These are phyloP conservation scores for Crassisporium funariophilum DNA, from an alignment of 768 basidiomycete species.

Conservation along the genomic window DNA sequence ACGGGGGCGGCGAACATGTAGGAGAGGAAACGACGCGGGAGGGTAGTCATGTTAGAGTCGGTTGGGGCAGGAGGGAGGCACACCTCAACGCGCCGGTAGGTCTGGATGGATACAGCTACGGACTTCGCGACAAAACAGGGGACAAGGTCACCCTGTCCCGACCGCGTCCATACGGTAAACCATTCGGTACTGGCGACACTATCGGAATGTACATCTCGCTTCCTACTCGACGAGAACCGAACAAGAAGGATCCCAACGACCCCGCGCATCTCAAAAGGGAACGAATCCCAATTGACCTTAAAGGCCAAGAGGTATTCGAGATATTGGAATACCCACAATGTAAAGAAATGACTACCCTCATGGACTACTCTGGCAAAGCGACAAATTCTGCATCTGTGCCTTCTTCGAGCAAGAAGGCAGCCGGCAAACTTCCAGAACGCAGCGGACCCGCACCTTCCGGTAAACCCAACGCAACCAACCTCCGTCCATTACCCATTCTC, in stretches of 20 bases:
- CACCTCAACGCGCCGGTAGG: constrained; percentile 93
- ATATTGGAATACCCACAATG: constrained; percentile 83
- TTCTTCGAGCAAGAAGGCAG: constrained; percentile 64
- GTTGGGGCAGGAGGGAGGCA: constrained; percentile 91
- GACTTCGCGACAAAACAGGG: constrained; percentile 87
- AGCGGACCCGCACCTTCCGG: constrained; percentile 38
- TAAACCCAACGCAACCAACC: constrained; percentile 42
- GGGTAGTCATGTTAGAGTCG: constrained; percentile 85
- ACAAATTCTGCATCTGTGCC: constrained; percentile 57
- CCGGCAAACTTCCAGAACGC: constrained; percentile 70
- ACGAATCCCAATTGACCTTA: constrained; percentile 92
- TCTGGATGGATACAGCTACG: constrained; percentile 92
- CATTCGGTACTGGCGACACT: constrained; percentile 83
- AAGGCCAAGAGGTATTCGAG: constrained; percentile 97
- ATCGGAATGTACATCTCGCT: constrained; percentile 93
- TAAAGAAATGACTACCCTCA: constrained; percentile 91
- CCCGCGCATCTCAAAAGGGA: constrained; percentile 85
- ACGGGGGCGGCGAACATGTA: constrained; percentile 65
- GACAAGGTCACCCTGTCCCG: constrained; percentile 88
- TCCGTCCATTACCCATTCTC: constrained; percentile 72
- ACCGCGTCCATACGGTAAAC: constrained; percentile 72
- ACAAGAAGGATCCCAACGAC: constrained; percentile 68
- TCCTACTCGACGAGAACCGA: constrained; percentile 63
- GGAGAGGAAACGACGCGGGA: constrained; percentile 52
- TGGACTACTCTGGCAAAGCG: constrained; percentile 73